Evolutionary conservation across 495 filamentous ascomycete genomes (phyloP), one percentile per base, ranked within the genome.

Genomic region (Lasiosphaeria ovina): DNA sequence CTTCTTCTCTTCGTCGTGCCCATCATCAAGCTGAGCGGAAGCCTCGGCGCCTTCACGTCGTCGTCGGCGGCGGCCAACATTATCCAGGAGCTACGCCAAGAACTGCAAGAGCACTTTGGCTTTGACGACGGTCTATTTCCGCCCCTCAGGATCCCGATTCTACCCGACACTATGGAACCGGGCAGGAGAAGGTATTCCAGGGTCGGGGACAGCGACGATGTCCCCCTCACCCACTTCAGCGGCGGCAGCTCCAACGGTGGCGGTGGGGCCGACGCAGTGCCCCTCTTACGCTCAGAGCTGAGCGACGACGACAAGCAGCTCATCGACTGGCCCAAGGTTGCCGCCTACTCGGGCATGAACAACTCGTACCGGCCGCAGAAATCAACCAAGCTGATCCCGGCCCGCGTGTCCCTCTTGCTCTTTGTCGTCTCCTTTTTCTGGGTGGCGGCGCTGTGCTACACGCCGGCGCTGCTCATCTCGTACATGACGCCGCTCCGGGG

Each of bases 21-120:
- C 33, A 59, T 64, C 9, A 62, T 67, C 24, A 61, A 61, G 48
- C 51, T 67, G 17, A 67, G 65, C 45, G 58, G 61, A 2, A 60
- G 55, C 35, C 40, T 67, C 33, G 65, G 65, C 17, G 32, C 57
- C 10, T 67, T 67, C 35, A 65, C 65, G 16, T 61, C 62, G 3
- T 57, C 62, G 5, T 58, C 65, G 31, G 54, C 54, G 24, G 58
- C 65, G 9, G 51, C 65, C 32, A 42, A 67, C 55, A 65, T 62
- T 44, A 55, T 67, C 35, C 48, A 59, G 8, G 40, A 52, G 24
- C 49, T 67, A 17, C 54, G 48, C 31, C 48, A 45, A 2, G 35
- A 65, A 44, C 55, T 67, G 24, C 34, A 38, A 17, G 16, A 51
- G 4, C 34, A 62, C 24, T 44, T 56, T 51, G 45, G 44, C 35